Evolutionary conservation across 129 eudicot genomes (phyloP), one percentile per base, ranked within the genome.

Genomic region (Tagetes erecta): DNA sequence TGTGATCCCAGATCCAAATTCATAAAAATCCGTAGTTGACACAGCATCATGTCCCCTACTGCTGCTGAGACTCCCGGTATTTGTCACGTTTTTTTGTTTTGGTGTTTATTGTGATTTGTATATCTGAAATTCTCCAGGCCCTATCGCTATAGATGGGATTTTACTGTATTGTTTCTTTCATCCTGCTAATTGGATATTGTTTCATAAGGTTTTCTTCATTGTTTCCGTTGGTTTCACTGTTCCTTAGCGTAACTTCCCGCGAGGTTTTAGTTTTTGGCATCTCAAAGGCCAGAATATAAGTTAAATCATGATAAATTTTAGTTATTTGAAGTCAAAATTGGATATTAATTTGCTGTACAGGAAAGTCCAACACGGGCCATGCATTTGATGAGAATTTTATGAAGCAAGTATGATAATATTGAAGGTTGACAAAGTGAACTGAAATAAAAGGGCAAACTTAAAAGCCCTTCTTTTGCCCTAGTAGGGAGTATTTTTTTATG

Each of bases 21-120:
- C 71, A 47, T 70, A 71, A 34, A 70, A 52, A 37, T 59, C 56
- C 30, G 72, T 60, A 57, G 58, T 63, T 79, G 58, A 71, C 40
- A 64, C 82, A 71, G 51, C 82, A 64, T 72, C 82, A 79, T 79
- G 82, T 79, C 82, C 51, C 71, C 82, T 70, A 64, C 82, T 64
- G 73, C 82, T 53, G 68, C 82, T 7, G 82, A 79, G 59, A 51
- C 53, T 72, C 46, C 82, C 1, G 82, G 82, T 79, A 79, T 53
- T 33, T 78, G 35, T 4, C 3, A 50, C 3, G 27, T 5, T 63
- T 52, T 63, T 60, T 56, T 8, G 8, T 76, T 76, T 53, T 12
- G 44, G 42, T 47, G 53, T 77, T 31, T 49, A 39, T 68, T 45
- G 39, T 42, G 59, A 12, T 51, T 40, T 42, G 33, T 51, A 52